Conservation (phyloP, 495 filamentous ascomycete genomes). For the Annulohypoxylon bovei region DNA sequence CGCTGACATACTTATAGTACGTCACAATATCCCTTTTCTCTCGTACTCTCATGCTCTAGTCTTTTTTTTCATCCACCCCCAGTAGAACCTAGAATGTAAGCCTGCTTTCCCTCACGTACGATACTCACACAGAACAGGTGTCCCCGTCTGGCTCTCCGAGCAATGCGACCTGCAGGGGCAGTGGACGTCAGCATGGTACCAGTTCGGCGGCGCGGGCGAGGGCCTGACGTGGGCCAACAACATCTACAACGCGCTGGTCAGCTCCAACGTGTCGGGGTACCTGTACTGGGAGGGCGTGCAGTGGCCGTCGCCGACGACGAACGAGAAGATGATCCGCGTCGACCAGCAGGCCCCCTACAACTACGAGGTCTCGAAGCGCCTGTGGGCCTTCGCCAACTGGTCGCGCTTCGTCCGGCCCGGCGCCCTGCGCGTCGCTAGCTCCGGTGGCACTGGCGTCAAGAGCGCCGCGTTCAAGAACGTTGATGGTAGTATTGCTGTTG, state of each 20-base stretch:
- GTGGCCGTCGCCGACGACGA: slow-evolving; percentile 57
- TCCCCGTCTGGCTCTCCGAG: slow-evolving; percentile 53
- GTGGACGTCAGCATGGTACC: slow-evolving; percentile 61
- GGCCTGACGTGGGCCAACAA: slow-evolving; percentile 67
- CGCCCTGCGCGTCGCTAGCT: slow-evolving; percentile 52
- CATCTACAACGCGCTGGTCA: slow-evolving; percentile 58
- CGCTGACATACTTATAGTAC: slow-evolving; percentile 24
- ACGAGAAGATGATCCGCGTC: slow-evolving; percentile 58
- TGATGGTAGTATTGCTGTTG: slow-evolving; percentile 58
- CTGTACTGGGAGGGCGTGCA: slow-evolving; percentile 67
- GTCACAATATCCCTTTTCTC: background rate
- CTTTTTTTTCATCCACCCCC: background rate
- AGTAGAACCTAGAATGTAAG: background rate
- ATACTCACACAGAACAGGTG: slow-evolving; percentile 25
- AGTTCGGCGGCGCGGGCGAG: slow-evolving; percentile 57
- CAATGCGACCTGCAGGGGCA: slow-evolving; percentile 59
- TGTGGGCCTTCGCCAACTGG: slow-evolving; percentile 66
- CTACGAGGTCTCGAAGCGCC: slow-evolving; percentile 55
- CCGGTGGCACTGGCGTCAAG: slow-evolving; percentile 49
- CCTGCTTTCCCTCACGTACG: background rate
- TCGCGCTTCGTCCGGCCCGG: slow-evolving; percentile 61
- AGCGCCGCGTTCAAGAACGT: slow-evolving; percentile 62
- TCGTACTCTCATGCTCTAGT: background rate
- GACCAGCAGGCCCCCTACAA: slow-evolving; percentile 51
- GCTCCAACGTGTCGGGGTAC: slow-evolving; percentile 57